A percentile compares a stretch with the other conserved stretches of the same genome.
Conservation (phyloP, 352 stramenopile species). For the Pythium diclinum region DNA sequence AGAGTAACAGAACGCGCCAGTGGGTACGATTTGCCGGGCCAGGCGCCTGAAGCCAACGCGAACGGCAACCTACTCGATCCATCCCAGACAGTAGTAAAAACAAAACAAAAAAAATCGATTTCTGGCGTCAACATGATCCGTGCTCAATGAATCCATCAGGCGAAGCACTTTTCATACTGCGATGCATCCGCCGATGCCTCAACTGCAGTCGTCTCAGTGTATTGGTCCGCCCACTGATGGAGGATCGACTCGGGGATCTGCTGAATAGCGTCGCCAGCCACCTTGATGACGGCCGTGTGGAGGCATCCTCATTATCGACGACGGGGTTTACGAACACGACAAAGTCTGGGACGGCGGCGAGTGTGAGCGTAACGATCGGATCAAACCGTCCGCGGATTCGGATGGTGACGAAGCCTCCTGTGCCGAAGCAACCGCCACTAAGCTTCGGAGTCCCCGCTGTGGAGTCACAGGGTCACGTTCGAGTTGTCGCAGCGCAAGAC, state of each 20-base stretch:
- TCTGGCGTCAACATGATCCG: no score
- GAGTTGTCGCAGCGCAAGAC: conserved; percentile 10
- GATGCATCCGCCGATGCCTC: conserved; percentile 2
- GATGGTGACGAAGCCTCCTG: conserved; percentile 47
- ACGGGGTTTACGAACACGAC: conserved; percentile 2
- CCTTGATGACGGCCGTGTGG: conserved; percentile 61
- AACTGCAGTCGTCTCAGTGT: background rate
- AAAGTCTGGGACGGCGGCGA: background rate
- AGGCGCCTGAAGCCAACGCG: no score
- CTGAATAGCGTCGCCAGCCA: conserved; percentile 68
- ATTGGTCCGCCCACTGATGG: conserved; percentile 47
- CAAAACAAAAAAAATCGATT: no score
- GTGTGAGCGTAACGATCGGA: conserved; percentile 35
- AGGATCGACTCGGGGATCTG: conserved; percentile 69
- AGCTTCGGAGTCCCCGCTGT: background rate
- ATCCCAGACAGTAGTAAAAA: no score
- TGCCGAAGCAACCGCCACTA: conserved; percentile 36
- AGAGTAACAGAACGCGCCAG: no score
- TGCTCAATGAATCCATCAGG: no score
- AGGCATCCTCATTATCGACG: background rate
- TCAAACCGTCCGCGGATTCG: conserved; percentile 52
- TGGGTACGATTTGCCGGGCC: no score
- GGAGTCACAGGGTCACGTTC: conserved; percentile 21
- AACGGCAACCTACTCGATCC: no score
- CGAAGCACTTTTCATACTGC: no score